Evolutionary conservation across 1,139 yeast genomes (phyloP).

Genomic region (Meyerozyma elateridarum): DNA sequence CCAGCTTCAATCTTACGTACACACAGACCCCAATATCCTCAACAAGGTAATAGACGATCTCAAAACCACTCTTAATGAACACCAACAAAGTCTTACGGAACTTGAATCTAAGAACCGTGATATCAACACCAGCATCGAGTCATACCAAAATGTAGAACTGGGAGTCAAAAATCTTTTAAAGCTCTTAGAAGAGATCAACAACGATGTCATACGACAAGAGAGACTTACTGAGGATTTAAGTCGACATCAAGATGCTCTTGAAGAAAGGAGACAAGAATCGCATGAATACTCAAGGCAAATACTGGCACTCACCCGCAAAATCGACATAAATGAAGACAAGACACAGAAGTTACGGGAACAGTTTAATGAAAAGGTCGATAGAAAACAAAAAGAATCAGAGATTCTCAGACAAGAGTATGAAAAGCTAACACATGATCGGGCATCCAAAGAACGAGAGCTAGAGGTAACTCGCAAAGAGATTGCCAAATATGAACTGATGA

Average conservation of each 20-base stretch:
- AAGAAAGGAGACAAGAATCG: constrained; percentile 40
- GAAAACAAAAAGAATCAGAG: constrained; percentile 41
- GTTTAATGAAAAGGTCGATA: constrained; percentile 41
- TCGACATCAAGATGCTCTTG: constrained; percentile 43
- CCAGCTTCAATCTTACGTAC: constrained; percentile 53
- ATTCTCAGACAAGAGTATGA: constrained; percentile 45
- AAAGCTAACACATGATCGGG: constrained; percentile 46
- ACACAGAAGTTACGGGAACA: constrained; percentile 45
- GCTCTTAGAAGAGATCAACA: constrained; percentile 53
- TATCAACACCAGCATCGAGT: constrained; percentile 51
- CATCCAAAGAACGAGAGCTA: constrained; percentile 48
- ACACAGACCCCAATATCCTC: constrained; percentile 58
- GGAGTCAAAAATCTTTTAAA: constrained; percentile 50
- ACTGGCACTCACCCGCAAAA: constrained; percentile 48
- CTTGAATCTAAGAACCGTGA: constrained; percentile 49
- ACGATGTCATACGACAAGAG: constrained; percentile 47
- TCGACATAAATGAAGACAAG: constrained; percentile 51
- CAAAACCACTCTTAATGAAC: constrained; percentile 40
- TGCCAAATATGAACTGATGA: constrained; percentile 43
- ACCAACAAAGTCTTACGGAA: constrained; percentile 31
- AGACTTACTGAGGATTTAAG: constrained; percentile 35
- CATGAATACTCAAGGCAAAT: constrained; percentile 48
- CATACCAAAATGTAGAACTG: constrained; percentile 51
- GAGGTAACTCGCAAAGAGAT: constrained; percentile 45
- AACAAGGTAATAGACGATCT: constrained; percentile 54